A percentile compares a stretch with the other conserved stretches of the same genome.
Conservation (phyloP, 805 yeast species). For the Yamadazyma olivae region DNA sequence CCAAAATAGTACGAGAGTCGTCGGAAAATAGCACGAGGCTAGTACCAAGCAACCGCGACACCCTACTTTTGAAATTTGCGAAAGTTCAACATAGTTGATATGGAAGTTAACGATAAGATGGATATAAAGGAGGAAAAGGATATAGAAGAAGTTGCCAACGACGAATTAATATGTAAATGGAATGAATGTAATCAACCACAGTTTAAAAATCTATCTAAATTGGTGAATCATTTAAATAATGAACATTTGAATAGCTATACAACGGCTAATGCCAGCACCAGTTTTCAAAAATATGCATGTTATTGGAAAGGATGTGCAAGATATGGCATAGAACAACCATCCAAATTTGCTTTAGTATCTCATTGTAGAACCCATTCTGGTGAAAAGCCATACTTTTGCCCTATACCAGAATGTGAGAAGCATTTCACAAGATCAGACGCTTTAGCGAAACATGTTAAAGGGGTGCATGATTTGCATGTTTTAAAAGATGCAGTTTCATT, state of each 20-base stretch:
- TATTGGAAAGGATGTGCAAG: conserved; percentile 61
- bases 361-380: conserved; percentile 68
- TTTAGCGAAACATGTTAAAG: conserved; percentile 59
- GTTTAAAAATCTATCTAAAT: conserved; percentile 19
- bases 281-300: conserved; percentile 42
- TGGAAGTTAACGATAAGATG: not conserved
- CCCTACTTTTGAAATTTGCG: too few relatives aligned
- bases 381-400: conserved; percentile 63
- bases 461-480: conserved; percentile 54
- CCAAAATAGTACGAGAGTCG: not conserved
- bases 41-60: too few relatives aligned
- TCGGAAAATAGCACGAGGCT: not conserved
- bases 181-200: conserved; percentile 20
- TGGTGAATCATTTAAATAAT: conserved; percentile 31
- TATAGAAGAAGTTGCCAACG: conserved; percentile 4
- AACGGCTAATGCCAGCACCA: conserved; percentile 9
- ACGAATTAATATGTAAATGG: conserved; percentile 30
- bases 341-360: conserved; percentile 55
- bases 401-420: conserved; percentile 62
- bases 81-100: too few relatives aligned
- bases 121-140: conserved; percentile 2
- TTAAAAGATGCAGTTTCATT: conserved; percentile 29
- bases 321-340: conserved; percentile 49
- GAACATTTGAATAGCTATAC: conserved; percentile 22
- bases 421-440: conserved; percentile 61